Base-by-base conservation (phyloP, 352 stramenopile genomes). In the Globisporangium spiculum region DNA sequence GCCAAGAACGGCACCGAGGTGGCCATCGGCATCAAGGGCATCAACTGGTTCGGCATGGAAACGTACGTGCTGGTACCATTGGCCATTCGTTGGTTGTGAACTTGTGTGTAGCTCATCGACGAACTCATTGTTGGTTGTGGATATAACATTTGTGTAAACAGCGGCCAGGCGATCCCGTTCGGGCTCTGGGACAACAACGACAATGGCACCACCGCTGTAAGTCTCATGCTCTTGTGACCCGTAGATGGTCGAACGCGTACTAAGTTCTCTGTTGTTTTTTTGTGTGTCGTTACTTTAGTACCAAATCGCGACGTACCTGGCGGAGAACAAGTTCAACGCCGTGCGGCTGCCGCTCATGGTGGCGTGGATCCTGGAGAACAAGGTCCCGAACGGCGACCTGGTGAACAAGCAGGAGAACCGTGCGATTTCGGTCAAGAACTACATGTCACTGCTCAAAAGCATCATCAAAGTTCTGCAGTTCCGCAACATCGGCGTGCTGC, bases 31-130 rank as follows among this genome's bases (percentile, higher is more conserved):
- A 91, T 93, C 73, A 93, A 93, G 59, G 85, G 85, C 4, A 77
- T 90, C 73, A 93, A 93, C 60, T 93, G 85, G 84, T 92, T 78
- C 65, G 82, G 82, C 57, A 91, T 91, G 83, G 83, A 91, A 63
- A 88, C 81, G 53, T 85, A 78, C 63, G 82, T 66, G 26, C 6
- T 38, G 12, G 12, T 16, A 2, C 59, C 7, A 18, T 26, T 24
- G 66, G 9, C 12, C 36, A 41, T 14, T 38, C 8, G 9, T 12
- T 41, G 10, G 36, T 41, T 41, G 8, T 38, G 32, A 38, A 18
- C 14, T n/a, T 63, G 24, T 46, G 20, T 60, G 3, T 5, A 59
- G 16, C 53, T 59, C 53, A 59, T 38, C 8, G 7, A 38, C 12
- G 32, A 41, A 41, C 36, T 41, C 26, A 57, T 5, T 57, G 48